Evolutionary conservation across 164 flowering plant genomes (phyloP), one percentile per base, ranked within the genome.

Genomic region (Warburgia ugandensis): DNA sequence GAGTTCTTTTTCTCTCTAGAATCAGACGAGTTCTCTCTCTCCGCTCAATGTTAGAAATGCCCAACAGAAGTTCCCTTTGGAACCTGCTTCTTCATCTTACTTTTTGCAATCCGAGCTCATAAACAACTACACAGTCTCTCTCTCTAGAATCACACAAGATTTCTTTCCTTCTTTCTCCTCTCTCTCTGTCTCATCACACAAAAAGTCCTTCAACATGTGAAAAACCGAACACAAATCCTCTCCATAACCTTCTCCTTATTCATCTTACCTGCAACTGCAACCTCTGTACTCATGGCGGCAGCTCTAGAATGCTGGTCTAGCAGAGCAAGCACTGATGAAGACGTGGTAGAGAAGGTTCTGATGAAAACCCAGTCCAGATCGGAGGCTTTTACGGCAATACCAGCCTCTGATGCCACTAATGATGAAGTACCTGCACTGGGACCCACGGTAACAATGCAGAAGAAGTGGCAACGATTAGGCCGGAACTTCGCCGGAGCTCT

Each of bases 241-340:
- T n/a, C n/a, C n/a, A n/a, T n/a, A n/a, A n/a, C n/a, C 23, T 1
- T 43, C 29, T 22, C 14, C 14, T 43, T 20, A 12, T 9, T n/a
- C 13, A 1, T 28, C 11, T 14, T 43, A 8, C 26, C 25, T 22
- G 25, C 5, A 13, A 20, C 46, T 33, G 51, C 49, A n/a, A n/a
- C n/a, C n/a, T n/a, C n/a, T n/a, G n/a, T n/a, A n/a, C n/a, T n/a
- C 60, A 90, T 90, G 92, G 81, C 97, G 1, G 89, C 96, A 1
- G 97, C 97, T 0, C 64, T 91, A 0, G 97, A 87, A 58, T 91
- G 97, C 78, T 91, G 97, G 97, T 80, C 96, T 4, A 67, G 94
- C 55, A 54, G 94, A 6, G 64, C 90, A 9, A 78, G 84, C 66
- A 77, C 83, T 3, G 96, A 86, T 22, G 97, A 91, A 50, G 97